Percentiles rank a stretch among this genome's conserved stretches.
Evolutionary conservation across 176 grass and related monocot genomes (phyloP).

Genomic region (Triticum turgidum): DNA sequence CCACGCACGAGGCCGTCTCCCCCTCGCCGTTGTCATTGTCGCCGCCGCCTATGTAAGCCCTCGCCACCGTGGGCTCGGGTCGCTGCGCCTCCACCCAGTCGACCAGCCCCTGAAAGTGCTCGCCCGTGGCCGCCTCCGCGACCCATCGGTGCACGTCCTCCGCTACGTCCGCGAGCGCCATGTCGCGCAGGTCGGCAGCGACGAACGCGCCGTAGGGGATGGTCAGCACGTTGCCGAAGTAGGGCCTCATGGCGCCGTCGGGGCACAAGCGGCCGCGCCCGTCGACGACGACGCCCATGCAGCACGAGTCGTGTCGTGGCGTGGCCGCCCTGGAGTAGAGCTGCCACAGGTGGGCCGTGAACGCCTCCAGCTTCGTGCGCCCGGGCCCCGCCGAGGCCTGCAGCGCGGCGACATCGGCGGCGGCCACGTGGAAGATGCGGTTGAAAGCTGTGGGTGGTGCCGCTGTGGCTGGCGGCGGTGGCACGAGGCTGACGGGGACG

Average conservation of each 20-base stretch:
- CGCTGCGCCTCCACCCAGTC: constrained; percentile 66
- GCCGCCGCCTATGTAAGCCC: constrained; percentile 38
- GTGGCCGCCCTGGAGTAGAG: constrained; percentile 44
- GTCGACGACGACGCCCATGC: constrained; percentile 61
- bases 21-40: not conserved
- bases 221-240: constrained; percentile 73
- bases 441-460: constrained; percentile 17
- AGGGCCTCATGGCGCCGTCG: constrained; percentile 33
- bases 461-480: not conserved
- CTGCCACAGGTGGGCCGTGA: constrained; percentile 67
- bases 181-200: not conserved
- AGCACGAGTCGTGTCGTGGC: constrained; percentile 25
- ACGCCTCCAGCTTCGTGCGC: constrained; percentile 57
- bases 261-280: constrained; percentile 44
- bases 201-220: constrained; percentile 39
- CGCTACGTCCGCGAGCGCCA: constrained; percentile 52
- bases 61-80: constrained; percentile 37
- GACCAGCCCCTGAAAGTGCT: constrained; percentile 54
- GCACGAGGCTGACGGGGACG: constrained; percentile 24
- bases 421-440: constrained; percentile 52
- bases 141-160: constrained; percentile 60
- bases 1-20: constrained; percentile 30
- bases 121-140: constrained; percentile 32
- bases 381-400: constrained; percentile 32
- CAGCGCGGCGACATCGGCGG: constrained; percentile 36